These are phyloP conservation scores for Boletus subparvulus DNA, from an alignment of 768 basidiomycete species.

Conservation along the genomic window DNA sequence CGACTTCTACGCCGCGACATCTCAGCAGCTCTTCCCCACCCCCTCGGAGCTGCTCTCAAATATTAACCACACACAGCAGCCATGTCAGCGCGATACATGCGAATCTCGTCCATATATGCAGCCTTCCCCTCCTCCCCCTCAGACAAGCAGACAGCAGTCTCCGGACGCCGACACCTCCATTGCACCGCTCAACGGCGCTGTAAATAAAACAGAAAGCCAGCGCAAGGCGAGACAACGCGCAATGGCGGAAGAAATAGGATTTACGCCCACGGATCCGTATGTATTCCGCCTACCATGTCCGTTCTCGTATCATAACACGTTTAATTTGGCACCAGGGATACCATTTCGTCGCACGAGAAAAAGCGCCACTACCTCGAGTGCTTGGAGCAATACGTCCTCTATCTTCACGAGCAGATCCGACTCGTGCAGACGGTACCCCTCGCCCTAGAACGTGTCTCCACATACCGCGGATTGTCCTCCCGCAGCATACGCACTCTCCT, in stretches of 20 bases:
- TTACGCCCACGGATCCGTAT: conserved; percentile 62
- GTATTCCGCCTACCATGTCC: conserved; percentile 19
- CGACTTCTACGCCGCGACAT: conserved; percentile 22
- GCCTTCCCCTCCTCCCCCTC: conserved; percentile 13
- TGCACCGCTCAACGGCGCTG: background rate
- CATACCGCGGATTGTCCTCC: conserved; percentile 56
- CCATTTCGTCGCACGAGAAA: conserved; percentile 78
- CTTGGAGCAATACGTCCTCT: conserved; percentile 67
- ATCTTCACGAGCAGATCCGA: conserved; percentile 60
- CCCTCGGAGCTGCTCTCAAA: conserved; percentile 62
- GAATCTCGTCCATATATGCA: conserved; percentile 4
- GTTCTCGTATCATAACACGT: background rate
- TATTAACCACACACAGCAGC: conserved; percentile 22
- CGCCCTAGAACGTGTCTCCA: conserved; percentile 48
- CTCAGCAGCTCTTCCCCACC: conserved; percentile 55
- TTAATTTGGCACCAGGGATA: conserved; percentile 42
- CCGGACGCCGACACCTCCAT: conserved; percentile 1
- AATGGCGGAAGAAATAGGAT: conserved; percentile 55
- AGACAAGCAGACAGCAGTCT: conserved; percentile 8
- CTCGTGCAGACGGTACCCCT: conserved; percentile 49
- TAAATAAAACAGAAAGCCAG: conserved; percentile 45
- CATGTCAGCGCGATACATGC: background rate
- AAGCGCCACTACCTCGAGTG: conserved; percentile 73
- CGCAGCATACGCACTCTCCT: conserved; percentile 69
- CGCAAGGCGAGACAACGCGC: conserved; percentile 59